Evolutionary conservation across 805 yeast species (phyloP).

Genomic region (Saturnispora serradocipensis): DNA sequence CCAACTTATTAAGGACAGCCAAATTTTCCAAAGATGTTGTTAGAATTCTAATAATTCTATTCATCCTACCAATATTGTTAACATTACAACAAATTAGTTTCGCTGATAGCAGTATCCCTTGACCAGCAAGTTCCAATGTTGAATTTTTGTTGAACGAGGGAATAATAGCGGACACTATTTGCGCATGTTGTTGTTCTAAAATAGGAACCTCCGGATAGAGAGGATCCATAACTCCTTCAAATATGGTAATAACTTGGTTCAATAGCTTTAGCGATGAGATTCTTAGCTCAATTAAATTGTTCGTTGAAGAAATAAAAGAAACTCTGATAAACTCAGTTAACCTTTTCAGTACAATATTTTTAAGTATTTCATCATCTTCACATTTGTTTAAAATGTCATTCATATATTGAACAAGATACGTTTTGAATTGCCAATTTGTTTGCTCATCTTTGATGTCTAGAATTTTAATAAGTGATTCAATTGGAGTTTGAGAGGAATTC

Average conservation of each 20-base stretch:
- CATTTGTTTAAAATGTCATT: conserved; percentile 36
- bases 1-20: conserved; percentile 19
- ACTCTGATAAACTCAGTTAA: conserved; percentile 64
- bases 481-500: conserved; percentile 3
- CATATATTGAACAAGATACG: conserved; percentile 38
- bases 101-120: conserved; percentile 71
- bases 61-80: conserved; percentile 39
- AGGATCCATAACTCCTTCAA: conserved; percentile 59
- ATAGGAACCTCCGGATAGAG: conserved; percentile 61
- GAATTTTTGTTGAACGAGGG: conserved; percentile 77
- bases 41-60: conserved; percentile 54
- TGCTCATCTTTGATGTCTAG: conserved; percentile 41
- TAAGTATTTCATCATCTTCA: conserved; percentile 29
- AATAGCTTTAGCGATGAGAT: conserved; percentile 58
- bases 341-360: conserved; percentile 33
- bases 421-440: conserved; percentile 47
- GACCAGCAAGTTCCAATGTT: conserved; percentile 62
- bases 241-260: conserved; percentile 50
- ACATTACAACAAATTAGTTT: conserved; percentile 60
- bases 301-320: conserved; percentile 74
- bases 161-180: conserved; percentile 77
- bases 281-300: conserved; percentile 52
- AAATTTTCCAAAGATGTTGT: conserved; percentile 58
- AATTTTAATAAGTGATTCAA: conserved; percentile 11
- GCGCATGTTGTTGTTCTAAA: conserved; percentile 90